Evolutionary conservation across 352 stramenopile species (phyloP).

Genomic region (Pythium myriotylum): DNA sequence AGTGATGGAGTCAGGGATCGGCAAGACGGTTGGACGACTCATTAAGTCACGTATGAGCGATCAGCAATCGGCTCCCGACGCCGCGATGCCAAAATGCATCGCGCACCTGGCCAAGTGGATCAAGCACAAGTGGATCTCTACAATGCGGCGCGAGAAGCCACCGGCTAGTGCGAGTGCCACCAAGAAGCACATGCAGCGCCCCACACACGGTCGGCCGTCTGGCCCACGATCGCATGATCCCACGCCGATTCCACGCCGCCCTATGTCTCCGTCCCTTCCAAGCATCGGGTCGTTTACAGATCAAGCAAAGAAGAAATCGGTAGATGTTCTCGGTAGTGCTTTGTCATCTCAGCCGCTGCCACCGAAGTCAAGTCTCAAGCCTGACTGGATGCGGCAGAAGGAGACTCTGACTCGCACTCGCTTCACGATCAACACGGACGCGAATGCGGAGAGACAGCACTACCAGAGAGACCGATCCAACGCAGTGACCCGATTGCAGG

Average conservation of each 20-base stretch:
- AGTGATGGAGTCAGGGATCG: constrained; percentile 63
- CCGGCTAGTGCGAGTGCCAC: not conserved
- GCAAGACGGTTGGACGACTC: constrained; percentile 60
- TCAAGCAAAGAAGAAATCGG: not conserved
- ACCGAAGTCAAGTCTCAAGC: constrained; percentile 51
- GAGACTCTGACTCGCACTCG: constrained; percentile 62
- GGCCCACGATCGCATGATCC: constrained; percentile 17
- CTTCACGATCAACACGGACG: constrained; percentile 62
- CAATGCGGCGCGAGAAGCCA: constrained; percentile 33
- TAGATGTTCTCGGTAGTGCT: constrained; percentile 12
- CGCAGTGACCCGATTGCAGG: constrained; percentile 19
- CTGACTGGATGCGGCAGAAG: constrained; percentile 70
- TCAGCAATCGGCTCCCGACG: constrained; percentile 24
- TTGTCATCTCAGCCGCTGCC: constrained; percentile 2
- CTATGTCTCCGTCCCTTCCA: constrained; percentile 1
- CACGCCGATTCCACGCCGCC: not conserved
- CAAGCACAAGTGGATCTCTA: constrained; percentile 62
- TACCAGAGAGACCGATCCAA: constrained; percentile 39
- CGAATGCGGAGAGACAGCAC: constrained; percentile 49
- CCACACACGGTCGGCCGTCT: constrained; percentile 9
- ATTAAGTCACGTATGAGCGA: constrained; percentile 44
- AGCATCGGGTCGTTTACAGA: constrained; percentile 11
- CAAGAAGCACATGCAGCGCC: constrained; percentile 28
- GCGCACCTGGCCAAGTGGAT: constrained; percentile 69
- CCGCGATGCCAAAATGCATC: constrained; percentile 44